Evolutionary conservation across 495 filamentous ascomycete species (phyloP).

Genomic region (Penicillium paradoxum): DNA sequence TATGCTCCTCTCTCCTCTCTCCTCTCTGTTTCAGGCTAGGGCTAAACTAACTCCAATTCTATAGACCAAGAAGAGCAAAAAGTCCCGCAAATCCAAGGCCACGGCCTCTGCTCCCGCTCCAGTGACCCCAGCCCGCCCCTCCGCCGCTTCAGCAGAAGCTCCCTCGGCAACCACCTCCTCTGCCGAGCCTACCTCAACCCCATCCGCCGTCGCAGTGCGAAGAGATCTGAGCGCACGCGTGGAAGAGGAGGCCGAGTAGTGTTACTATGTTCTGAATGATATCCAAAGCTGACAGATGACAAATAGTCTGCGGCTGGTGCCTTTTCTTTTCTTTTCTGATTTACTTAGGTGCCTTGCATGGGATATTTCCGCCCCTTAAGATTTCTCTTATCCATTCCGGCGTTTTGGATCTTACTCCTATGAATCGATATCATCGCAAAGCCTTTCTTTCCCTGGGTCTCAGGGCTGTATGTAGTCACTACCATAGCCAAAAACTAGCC

Average conservation of each 20-base stretch:
- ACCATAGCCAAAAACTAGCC: neutral
- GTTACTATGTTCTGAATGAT: conserved; percentile 5
- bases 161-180: conserved; percentile 57
- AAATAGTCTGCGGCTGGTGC: neutral
- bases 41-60: conserved; percentile 4
- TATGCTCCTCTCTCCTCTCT: conserved; percentile 28
- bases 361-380: neutral
- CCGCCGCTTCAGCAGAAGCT: conserved; percentile 26
- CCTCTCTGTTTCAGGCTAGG: neutral
- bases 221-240: conserved; percentile 56
- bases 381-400: neutral
- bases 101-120: conserved; percentile 28
- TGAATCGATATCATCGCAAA: neutral
- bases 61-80: conserved; percentile 49
- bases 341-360: neutral
- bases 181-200: conserved; percentile 47
- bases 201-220: conserved; percentile 33
- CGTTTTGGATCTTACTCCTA: neutral
- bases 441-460: neutral
- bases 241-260: conserved; percentile 63
- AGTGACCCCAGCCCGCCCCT: conserved; percentile 43
- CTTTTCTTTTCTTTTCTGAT: neutral
- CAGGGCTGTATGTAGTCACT: neutral
- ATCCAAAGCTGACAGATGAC: neutral
- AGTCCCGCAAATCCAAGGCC: conserved; percentile 64